phyloP scores from a whole-genome alignment of 352 stramenopile genomes.

The Blastocystis sp. region DNA sequence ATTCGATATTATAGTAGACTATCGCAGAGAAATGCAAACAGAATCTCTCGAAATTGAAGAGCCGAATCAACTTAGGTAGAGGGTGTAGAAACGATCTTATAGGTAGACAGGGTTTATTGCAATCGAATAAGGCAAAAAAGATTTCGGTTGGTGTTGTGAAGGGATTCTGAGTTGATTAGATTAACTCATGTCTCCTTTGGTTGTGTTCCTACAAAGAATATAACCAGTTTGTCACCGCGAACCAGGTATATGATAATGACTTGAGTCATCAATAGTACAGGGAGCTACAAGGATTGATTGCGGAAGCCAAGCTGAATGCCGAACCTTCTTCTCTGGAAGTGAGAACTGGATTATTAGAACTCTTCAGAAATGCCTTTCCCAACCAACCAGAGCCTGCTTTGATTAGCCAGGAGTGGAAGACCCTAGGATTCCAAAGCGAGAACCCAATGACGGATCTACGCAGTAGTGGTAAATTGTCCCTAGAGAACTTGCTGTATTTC shows the following conservation, averaged over 20 bases:
- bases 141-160: not conserved
- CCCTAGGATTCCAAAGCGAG: conserved; percentile 44
- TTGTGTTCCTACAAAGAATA: conserved; percentile 31
- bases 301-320: not conserved
- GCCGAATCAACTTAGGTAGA: not conserved
- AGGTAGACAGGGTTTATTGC: conserved; percentile 31
- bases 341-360: not conserved
- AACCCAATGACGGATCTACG: conserved; percentile 35
- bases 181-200: not conserved
- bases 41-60: conserved; percentile 50
- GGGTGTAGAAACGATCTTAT: not conserved
- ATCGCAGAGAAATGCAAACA: conserved; percentile 6
- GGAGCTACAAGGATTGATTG: not conserved
- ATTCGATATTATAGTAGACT: not conserved
- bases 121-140: conserved; percentile 16
- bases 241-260: not conserved
- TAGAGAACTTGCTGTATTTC: conserved; percentile 35
- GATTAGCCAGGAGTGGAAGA: conserved; percentile 32
- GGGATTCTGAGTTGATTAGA: not conserved
- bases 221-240: conserved; percentile 5
- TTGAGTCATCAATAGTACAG: not conserved
- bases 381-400: not conserved
- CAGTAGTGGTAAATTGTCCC: conserved; percentile 20
- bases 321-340: conserved; percentile 4
- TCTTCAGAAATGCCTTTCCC: conserved; percentile 39